A percentile compares a stretch with the other conserved stretches of the same genome.
These are phyloP conservation scores for Calonectria fujianensis DNA, from an alignment of 2,329 filamentous ascomycete species.

Conservation along the genomic window DNA sequence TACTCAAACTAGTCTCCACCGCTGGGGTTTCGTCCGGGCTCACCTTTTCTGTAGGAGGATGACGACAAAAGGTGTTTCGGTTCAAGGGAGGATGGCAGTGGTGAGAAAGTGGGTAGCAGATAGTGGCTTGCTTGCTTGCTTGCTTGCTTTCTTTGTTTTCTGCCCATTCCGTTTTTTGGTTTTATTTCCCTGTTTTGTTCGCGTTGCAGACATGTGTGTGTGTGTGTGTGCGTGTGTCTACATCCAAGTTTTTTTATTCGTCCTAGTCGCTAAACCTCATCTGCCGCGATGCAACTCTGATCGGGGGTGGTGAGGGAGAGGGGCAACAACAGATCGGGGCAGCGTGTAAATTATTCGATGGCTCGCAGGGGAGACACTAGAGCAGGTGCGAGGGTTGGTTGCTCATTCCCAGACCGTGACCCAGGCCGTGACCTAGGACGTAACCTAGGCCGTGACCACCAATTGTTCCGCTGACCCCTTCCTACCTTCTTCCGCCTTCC, in stretches of 20 bases:
- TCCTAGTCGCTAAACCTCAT: not conserved
- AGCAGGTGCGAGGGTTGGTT: too few species aligned
- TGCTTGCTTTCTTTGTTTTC: not conserved
- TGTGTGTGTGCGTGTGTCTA: too few species aligned
- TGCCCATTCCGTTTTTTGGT: not conserved
- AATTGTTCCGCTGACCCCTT: not conserved
- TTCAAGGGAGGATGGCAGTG: not conserved
- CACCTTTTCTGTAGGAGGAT: not conserved
- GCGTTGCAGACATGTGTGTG: too few species aligned
- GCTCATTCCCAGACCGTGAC: too few species aligned
- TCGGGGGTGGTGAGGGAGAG: not conserved
- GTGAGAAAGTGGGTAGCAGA: too few species aligned
- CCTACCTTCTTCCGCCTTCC: too few species aligned
- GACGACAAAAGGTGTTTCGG: not conserved
- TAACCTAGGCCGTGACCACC: not conserved
- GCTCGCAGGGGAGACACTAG: not conserved
- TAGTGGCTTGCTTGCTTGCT: not conserved
- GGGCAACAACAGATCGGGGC: not conserved
- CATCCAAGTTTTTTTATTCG: too few species aligned
- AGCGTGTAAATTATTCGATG: constrained; percentile 1
- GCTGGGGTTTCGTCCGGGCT: not conserved
- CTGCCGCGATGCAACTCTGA: not conserved
- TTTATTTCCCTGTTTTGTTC: not conserved
- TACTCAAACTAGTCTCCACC: constrained; percentile 1
- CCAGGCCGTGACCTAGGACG: too few species aligned